phyloP scores from a whole-genome alignment of 2,329 filamentous ascomycete genomes.

The Aschersonia sp. region DNA sequence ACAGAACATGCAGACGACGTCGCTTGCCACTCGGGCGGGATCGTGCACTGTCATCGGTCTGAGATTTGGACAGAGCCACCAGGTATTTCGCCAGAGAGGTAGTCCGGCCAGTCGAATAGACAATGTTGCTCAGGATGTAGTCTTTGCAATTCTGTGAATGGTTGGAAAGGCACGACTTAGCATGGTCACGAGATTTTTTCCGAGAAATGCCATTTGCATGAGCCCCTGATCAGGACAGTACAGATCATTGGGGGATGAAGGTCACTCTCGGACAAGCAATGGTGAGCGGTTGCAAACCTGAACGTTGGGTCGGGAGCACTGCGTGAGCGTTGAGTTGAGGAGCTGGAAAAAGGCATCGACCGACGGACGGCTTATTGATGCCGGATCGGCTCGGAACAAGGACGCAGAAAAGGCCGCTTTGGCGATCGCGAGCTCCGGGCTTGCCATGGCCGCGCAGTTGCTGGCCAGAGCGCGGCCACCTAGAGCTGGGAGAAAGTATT shows the following conservation, averaged over 20 bases:
- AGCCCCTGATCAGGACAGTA: background rate
- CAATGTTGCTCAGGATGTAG: conserved; percentile 65
- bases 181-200: conserved; percentile 2
- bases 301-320: conserved; percentile 69
- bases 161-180: conserved; percentile 5
- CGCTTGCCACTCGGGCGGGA: conserved; percentile 46
- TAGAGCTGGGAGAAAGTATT: no score
- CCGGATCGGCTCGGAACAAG: conserved; percentile 61
- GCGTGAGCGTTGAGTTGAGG: conserved; percentile 48
- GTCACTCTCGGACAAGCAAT: conserved; percentile 4
- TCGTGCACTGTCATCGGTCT: conserved; percentile 14
- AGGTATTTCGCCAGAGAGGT: conserved; percentile 63
- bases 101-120: conserved; percentile 50
- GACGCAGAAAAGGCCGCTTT: conserved; percentile 65
- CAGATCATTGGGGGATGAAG: background rate
- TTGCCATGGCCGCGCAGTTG: conserved; percentile 34
- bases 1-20: conserved; percentile 60
- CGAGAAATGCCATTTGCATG: conserved; percentile 1
- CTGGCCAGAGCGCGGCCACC: background rate
- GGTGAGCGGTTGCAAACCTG: conserved; percentile 55
- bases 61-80: conserved; percentile 43
- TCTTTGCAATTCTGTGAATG: conserved; percentile 62
- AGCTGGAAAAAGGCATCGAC: conserved; percentile 55
- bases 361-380: conserved; percentile 50
- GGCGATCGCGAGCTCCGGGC: conserved; percentile 59